These are phyloP conservation scores for Rehmannia glutinosa DNA, from an alignment of 257 asterid species.

Conservation along the genomic window DNA sequence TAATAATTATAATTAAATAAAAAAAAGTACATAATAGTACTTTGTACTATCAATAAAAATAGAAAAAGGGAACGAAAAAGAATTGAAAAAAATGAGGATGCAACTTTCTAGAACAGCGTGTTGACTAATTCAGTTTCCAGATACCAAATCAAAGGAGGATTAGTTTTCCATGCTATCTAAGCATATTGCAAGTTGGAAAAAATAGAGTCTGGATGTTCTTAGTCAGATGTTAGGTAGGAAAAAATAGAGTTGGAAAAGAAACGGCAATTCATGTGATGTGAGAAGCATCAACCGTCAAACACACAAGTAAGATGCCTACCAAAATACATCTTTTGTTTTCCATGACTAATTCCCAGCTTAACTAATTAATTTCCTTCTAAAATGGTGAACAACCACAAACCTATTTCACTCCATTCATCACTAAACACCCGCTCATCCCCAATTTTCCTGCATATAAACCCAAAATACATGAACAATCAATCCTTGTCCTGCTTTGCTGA, in stretches of 20 bases:
- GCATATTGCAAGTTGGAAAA: no score
- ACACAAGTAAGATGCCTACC: not conserved
- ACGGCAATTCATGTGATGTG: not conserved
- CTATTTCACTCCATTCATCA: conserved; percentile 14
- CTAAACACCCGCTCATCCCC: not conserved
- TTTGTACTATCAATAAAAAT: not conserved
- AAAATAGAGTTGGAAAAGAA: no score
- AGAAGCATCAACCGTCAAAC: not conserved
- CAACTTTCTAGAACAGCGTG: not conserved
- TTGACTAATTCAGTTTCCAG: no score
- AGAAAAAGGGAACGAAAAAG: not conserved
- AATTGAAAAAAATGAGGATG: not conserved
- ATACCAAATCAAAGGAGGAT: no score
- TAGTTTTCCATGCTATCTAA: no score
- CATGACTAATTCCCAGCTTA: no score
- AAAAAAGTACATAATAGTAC: not conserved
- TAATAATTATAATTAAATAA: not conserved
- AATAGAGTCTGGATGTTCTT: no score
- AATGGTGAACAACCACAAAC: not conserved
- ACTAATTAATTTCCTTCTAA: not conserved
- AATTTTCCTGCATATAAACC: not conserved
- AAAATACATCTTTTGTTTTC: not conserved
- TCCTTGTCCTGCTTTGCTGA: no score
- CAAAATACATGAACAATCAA: not conserved
- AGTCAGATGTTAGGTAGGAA: no score